Base-by-base conservation (phyloP, 768 basidiomycete species). In the Lactarius akahatsu region DNA sequence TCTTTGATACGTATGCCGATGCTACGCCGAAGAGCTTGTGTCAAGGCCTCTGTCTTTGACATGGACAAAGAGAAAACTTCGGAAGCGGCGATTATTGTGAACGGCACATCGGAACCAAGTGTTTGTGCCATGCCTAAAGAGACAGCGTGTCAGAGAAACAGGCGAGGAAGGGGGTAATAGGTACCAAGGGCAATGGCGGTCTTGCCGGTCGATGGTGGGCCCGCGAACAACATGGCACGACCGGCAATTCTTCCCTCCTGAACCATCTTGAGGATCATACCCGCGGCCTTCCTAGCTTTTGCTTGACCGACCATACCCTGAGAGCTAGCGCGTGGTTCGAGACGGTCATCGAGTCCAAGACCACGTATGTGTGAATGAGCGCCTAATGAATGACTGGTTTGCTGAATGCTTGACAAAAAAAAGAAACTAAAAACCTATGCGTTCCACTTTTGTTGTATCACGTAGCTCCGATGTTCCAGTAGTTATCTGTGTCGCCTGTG, bases 241-340 rank as follows among this genome's bases (percentile, higher is more conserved):
- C 97, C 97, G 0, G 97, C 95, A 72, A 98, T 98, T 65, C 89
- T 83, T 20, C 94, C 94, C 73, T 97, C 94, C 76, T 97, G 92
- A 7, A 98, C 95, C 96, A 99, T 96, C 79, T 91, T 96, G 72
- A 98, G 84, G 68, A 98, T 94, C 83, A 98, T 91, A 2, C 97
- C 97, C 0, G 96, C 97, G 0, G 97, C 96, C 77, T 97, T 97
- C 54, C 97, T 87, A 26, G 97, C 97, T 74, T 95, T 94, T 3
- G 82, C 91, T 75, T 99, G 97, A 0, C 97, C 97, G 30, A 99
- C 96, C 88, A 99, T 97, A 4, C 97, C 97, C 74, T 98, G 94
- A 0, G 91, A 85, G 75, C 88, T 92, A 40, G 82, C 85, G 23
- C 95, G 86, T 16, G 96, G 95, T 77, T 98, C 95, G 66, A 98